Base-by-base conservation (phyloP, 1,139 yeast species). In the Sporopachydermia cereana region DNA sequence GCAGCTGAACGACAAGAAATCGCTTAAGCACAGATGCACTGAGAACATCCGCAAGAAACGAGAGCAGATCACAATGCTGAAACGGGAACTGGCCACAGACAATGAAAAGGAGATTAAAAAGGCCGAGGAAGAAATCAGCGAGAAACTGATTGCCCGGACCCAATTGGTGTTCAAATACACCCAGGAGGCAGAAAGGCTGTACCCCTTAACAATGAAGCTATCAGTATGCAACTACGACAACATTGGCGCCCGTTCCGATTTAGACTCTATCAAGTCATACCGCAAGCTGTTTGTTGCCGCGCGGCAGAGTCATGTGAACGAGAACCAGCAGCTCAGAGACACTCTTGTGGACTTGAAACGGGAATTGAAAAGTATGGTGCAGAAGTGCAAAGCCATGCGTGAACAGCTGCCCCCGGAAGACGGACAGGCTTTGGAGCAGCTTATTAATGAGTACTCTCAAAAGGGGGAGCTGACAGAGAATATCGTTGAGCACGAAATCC, bases 321-420 rank as follows among this genome's bases (percentile, higher is more conserved):
- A 34, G 17, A 34, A 34, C 17, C 39, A 34, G 18, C 7, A 34
- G 17, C 22, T n/a, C 59, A 59, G 30, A 64, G 60, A n/a, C 51
- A 51, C 44, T 55, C 58, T 50, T 44, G 44, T 18, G 44, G 49
- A 45, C 48, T 54, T 43, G 25, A 51, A n/a, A 44, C 50, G 25
- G 56, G 57, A 20, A 55, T 64, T 12, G 41, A 50, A 5, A 48
- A 45, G 2, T 41, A 49, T 12, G 45, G 50, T 42, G 41, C 41
- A 9, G 51, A 49, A 45, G 47, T 50, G 2, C 48, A 49, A 34
- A 3, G 53, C 50, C 3, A 45, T 53, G 2, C 54, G 58, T 36
- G 51, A 49, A n/a, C 49, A 50, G 21, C 50, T 62, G 25, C 54
- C 52, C 30, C 49, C 48, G 5, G 47, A 58, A 3, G 58, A 56